These are phyloP conservation scores for Pleurotus pulmonarius DNA, from an alignment of 768 basidiomycete genomes.

Conservation along the genomic window DNA sequence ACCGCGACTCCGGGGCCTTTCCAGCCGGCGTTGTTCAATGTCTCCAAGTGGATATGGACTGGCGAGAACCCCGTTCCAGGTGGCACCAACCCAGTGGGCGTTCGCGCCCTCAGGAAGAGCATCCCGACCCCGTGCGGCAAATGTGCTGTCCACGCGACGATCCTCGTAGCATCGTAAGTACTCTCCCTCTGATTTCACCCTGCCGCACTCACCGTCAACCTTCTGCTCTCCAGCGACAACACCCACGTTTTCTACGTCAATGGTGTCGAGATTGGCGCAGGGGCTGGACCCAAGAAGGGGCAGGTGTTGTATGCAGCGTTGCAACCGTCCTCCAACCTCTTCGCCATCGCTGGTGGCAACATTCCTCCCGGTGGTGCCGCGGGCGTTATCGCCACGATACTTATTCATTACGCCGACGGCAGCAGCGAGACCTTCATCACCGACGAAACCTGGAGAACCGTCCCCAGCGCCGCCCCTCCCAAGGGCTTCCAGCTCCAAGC, in stretches of 20 bases:
- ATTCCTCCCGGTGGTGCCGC: neutral
- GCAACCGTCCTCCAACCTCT: too few relatives aligned
- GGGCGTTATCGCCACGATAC: neutral
- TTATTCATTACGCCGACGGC: too few relatives aligned
- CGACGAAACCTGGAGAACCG: neutral
- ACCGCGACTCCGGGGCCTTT: neutral
- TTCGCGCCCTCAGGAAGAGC: neutral
- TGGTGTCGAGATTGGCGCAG: too few relatives aligned
- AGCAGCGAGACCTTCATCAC: conserved; percentile 3
- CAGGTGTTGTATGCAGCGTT: too few relatives aligned
- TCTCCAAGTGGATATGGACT: too few relatives aligned
- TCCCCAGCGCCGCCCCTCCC: too few relatives aligned
- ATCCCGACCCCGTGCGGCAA: neutral
- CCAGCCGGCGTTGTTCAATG: too few relatives aligned
- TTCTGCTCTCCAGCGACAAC: neutral
- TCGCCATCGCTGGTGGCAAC: neutral
- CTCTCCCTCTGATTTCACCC: too few relatives aligned
- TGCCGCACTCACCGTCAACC: neutral
- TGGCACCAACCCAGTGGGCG: neutral
- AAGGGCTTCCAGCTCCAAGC: conserved; percentile 14
- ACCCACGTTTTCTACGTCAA: too few relatives aligned
- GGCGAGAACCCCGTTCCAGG: neutral
- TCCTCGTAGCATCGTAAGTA: neutral
- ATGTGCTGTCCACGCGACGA: neutral
- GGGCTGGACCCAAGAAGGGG: too few relatives aligned